phyloP scores from a whole-genome alignment of 2,329 filamentous ascomycete genomes.

The Cordyceps cicadae region DNA sequence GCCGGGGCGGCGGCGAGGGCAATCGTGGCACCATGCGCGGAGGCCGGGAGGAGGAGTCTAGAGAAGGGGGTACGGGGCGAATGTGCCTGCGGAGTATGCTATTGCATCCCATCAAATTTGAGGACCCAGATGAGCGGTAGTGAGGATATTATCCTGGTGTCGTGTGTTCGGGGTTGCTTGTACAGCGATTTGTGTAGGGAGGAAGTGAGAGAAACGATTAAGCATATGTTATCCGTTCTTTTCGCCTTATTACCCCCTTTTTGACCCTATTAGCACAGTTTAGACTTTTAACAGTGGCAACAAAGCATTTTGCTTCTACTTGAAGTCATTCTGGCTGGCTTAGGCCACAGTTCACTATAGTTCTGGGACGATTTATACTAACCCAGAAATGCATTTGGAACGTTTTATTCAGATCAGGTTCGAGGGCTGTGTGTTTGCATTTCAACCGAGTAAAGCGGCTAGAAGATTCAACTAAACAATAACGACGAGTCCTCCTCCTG shows the following conservation, averaged over 20 bases:
- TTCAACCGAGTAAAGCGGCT: background rate
- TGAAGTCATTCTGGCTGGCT: background rate
- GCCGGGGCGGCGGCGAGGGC: conserved; percentile 39
- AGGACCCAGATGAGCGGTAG: conserved; percentile 37
- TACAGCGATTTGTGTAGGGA: background rate
- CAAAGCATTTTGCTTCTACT: background rate
- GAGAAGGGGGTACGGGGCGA: conserved; percentile 44
- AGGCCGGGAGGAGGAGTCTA: conserved; percentile 43
- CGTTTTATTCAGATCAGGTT: background rate
- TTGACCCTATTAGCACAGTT: conserved; percentile 2
- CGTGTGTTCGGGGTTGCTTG: background rate
- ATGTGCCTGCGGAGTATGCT: conserved; percentile 76
- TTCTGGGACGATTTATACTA: no score
- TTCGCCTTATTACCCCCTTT: background rate
- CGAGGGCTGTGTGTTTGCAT: background rate
- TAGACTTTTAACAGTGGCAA: background rate
- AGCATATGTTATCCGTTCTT: background rate
- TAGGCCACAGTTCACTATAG: background rate
- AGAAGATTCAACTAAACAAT: background rate
- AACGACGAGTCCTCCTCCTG: background rate
- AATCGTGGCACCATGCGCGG: conserved; percentile 40
- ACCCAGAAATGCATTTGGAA: no score
- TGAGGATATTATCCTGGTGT: background rate
- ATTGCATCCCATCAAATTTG: conserved; percentile 71
- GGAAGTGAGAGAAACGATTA: background rate